phyloP scores from a whole-genome alignment of 2,329 filamentous ascomycete species.

The Nemania serpens region DNA sequence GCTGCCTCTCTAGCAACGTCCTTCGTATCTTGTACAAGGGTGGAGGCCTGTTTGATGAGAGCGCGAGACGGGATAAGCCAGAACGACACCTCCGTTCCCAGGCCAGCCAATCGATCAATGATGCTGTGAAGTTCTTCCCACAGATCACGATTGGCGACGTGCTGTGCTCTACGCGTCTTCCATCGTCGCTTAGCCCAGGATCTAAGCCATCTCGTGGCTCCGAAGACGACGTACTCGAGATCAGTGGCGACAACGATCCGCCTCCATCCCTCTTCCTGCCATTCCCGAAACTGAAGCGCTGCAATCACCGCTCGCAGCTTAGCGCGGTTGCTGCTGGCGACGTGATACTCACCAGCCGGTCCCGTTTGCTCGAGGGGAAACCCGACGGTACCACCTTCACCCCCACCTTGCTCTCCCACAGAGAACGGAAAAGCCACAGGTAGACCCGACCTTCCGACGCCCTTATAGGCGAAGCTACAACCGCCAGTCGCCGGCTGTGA shows the following conservation, averaged over 20 bases:
- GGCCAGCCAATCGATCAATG: slow-evolving; percentile 27
- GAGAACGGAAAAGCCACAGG: slow-evolving; percentile 26
- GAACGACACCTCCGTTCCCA: slow-evolving; percentile 37
- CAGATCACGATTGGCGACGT: slow-evolving; percentile 48
- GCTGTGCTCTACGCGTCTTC: slow-evolving; percentile 33
- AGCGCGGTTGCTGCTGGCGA: slow-evolving; percentile 50
- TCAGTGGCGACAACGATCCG: slow-evolving; percentile 54
- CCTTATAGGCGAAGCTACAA: slow-evolving; percentile 41
- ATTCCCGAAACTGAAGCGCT: slow-evolving; percentile 48
- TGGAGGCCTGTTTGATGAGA: slow-evolving; percentile 24
- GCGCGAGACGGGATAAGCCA: slow-evolving; percentile 33
- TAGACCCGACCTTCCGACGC: slow-evolving; percentile 18
- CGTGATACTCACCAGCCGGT: slow-evolving; percentile 38
- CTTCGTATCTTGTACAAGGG: slow-evolving; percentile 33
- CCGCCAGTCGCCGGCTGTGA: slow-evolving; percentile 28
- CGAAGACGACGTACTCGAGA: slow-evolving; percentile 50
- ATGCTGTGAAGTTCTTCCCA: slow-evolving; percentile 47
- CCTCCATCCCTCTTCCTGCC: slow-evolving; percentile 47
- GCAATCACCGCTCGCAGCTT: slow-evolving; percentile 50
- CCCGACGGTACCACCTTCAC: slow-evolving; percentile 30
- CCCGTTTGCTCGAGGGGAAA: slow-evolving; percentile 46
- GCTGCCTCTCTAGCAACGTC: slow-evolving; percentile 31
- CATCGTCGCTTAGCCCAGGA: slow-evolving; percentile 48
- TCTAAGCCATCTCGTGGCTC: slow-evolving; percentile 47
- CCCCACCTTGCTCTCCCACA: slow-evolving; percentile 5